Percentiles rank a stretch among this genome's conserved stretches.
These are phyloP conservation scores for Coemansia asiatica DNA, from an alignment of 192 early-diverging fungal species.

Conservation along the genomic window DNA sequence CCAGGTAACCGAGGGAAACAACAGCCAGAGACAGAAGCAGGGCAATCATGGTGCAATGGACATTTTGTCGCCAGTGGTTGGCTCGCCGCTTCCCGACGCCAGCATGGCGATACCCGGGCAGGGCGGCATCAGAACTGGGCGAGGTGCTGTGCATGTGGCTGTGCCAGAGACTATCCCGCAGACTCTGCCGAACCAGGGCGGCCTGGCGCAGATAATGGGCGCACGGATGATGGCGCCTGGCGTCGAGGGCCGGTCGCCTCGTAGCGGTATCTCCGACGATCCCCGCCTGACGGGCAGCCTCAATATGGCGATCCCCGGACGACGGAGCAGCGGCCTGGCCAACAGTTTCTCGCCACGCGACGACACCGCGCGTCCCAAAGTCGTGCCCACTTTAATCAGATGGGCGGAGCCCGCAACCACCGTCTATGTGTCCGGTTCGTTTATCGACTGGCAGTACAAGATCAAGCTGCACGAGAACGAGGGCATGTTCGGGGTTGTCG, in stretches of 20 bases:
- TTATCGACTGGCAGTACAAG: conserved; percentile 97
- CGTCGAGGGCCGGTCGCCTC: conserved; percentile 40
- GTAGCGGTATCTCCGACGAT: conserved; percentile 45
- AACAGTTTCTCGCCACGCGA: conserved; percentile 20
- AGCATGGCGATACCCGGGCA: conserved; percentile 12
- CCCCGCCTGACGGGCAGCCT: conserved; percentile 3
- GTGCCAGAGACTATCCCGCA: conserved; percentile 53
- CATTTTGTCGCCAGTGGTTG: conserved; percentile 50
- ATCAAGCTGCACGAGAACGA: conserved; percentile 64
- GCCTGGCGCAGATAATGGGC: conserved; percentile 53
- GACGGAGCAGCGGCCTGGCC: conserved; percentile 11
- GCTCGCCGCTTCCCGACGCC: conserved; percentile 49
- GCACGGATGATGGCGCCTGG: conserved; percentile 40
- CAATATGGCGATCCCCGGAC: conserved; percentile 2
- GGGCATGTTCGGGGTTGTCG: conserved; percentile 44
- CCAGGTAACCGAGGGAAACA: conserved; percentile 11
- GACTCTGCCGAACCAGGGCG: conserved; percentile 53
- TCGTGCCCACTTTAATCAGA: conserved; percentile 85
- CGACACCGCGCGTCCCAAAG: conserved; percentile 16
- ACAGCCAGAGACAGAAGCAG: conserved; percentile 11
- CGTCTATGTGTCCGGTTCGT: conserved; percentile 94
- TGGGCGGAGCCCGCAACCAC: conserved; percentile 73
- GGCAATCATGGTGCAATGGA: conserved; percentile 37
- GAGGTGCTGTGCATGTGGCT: conserved; percentile 19
- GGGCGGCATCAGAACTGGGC: background rate